Percentiles rank a stretch among this genome's conserved stretches.
phyloP scores from a whole-genome alignment of 2,329 filamentous ascomycete species.

The Penicillium concentricum region DNA sequence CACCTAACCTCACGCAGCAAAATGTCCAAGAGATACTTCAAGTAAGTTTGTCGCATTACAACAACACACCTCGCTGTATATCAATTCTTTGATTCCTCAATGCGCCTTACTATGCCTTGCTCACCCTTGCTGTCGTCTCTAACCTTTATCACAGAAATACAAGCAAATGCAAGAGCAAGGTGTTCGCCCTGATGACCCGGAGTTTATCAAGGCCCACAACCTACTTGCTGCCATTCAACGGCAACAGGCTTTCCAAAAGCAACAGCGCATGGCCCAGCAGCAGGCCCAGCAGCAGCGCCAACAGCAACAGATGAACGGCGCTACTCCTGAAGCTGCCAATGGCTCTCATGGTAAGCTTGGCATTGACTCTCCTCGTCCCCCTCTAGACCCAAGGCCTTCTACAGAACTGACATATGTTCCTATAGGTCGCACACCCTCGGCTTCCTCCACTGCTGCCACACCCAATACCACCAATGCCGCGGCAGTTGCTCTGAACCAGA shows the following conservation, averaged over 20 bases:
- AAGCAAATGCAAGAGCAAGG: slow-evolving; percentile 85
- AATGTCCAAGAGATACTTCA: slow-evolving; percentile 71
- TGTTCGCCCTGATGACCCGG: slow-evolving; percentile 77
- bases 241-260: slow-evolving; percentile 58
- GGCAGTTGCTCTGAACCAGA: slow-evolving; percentile 22
- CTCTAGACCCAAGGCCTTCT: neutral
- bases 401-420: neutral
- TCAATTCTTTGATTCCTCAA: neutral
- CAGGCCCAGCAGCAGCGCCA: slow-evolving; percentile 40
- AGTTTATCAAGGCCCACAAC: slow-evolving; percentile 78
- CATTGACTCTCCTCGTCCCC: neutral
- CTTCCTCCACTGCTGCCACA: slow-evolving; percentile 31
- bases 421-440: slow-evolving; percentile 37
- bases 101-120: neutral
- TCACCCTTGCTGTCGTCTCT: slow-evolving; percentile 25
- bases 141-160: slow-evolving; percentile 65
- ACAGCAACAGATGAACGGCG: slow-evolving; percentile 46
- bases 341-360: slow-evolving; percentile 43
- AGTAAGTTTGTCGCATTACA: slow-evolving; percentile 33
- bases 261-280: slow-evolving; percentile 48
- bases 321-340: slow-evolving; percentile 36
- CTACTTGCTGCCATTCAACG: slow-evolving; percentile 71
- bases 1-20: slow-evolving; percentile 69
- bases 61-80: neutral
- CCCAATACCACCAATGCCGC: slow-evolving; percentile 22